Evolutionary conservation across 768 basidiomycete species (phyloP).

Genomic region (Termitomyces sp.): DNA sequence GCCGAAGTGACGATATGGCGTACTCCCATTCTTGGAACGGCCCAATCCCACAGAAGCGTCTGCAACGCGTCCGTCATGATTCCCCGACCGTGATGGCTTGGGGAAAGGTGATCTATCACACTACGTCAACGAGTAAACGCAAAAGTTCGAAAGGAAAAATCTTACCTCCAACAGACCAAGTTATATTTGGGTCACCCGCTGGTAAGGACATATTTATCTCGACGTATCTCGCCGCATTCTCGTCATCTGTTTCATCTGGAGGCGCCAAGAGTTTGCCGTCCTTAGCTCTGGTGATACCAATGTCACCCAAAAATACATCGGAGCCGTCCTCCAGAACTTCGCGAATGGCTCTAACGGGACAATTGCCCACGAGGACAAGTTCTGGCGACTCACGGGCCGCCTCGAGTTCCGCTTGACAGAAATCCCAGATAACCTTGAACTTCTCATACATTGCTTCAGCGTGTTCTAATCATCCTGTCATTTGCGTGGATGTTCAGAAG

Average conservation of each 20-base stretch:
- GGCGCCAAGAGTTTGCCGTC: slow-evolving; percentile 16
- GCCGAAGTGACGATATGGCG: slow-evolving; percentile 39
- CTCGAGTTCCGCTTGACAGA: slow-evolving; percentile 26
- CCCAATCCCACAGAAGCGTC: slow-evolving; percentile 54
- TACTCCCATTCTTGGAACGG: slow-evolving; percentile 58
- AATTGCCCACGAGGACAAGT: slow-evolving; percentile 33
- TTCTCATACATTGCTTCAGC: slow-evolving; percentile 23
- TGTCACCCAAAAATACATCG: slow-evolving; percentile 51
- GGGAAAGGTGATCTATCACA: slow-evolving; percentile 49
- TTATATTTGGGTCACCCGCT: slow-evolving; percentile 49
- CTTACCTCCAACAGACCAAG: slow-evolving; percentile 65
- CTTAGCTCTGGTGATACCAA: slow-evolving; percentile 29
- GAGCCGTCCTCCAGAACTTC: slow-evolving; percentile 57
- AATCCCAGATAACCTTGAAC: slow-evolving; percentile 24
- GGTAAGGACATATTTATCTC: slow-evolving; percentile 36
- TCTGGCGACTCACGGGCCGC: slow-evolving; percentile 18
- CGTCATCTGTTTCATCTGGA: slow-evolving; percentile 23
- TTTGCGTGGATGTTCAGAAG: too few species aligned
- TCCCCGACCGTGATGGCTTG: slow-evolving; percentile 59
- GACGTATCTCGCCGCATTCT: slow-evolving; percentile 28
- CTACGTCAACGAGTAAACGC: not conserved
- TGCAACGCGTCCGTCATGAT: slow-evolving; percentile 69
- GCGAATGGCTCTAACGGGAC: slow-evolving; percentile 48
- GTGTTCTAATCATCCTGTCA: too few species aligned
- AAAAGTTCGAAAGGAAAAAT: not conserved